Base-by-base conservation (phyloP, 139 green algal species). In the Micromonas commoda region DNA sequence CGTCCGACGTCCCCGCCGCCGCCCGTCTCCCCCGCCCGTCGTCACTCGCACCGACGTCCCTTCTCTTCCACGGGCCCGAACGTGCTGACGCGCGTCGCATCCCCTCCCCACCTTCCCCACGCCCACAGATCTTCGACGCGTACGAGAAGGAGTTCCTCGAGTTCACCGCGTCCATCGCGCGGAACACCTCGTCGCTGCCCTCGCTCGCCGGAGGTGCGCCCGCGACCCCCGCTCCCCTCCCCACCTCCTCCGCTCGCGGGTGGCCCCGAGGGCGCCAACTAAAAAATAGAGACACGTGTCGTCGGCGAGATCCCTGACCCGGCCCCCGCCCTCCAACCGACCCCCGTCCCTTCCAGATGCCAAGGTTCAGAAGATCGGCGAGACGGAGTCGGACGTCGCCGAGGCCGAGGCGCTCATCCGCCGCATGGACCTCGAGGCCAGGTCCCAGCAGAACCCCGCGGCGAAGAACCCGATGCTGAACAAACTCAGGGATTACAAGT, bases 341-440 rank as follows among this genome's bases (percentile, higher is more conserved):
- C 45, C 45, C 45, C 9, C 45, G 9, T 9, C 9, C 45, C 45
- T 57, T 28, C 4, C 63, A 81, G 76, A 64, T 13, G 31, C 34
- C 35, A 81, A 60, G 26, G 29, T 69, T 3, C 76, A 77, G n/a
- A 81, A 81, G 39, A 45, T 81, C 61, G 34, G 0, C 1, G 63
- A 81, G 6, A 77, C 81, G 1, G 65, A 81, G 0, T 32, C 33
- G 3, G 74, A 69, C 2, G 45, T 83, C 21, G 67, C 72, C 2
- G 73, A 83, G 34, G 64, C 57, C 4, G 73, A 83, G n/a, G 52
- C 74, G 32, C 60, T 83, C 33, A 37, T 83, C 1, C 35, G 79
- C 16, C 57, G 79, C 1, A 83, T 83, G 79, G 79, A 83, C 64
- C 39, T 83, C 20, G 79, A 83, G 31, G 79, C 79, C 21, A 34